These are phyloP conservation scores for Trichoderma simmonsii DNA, from an alignment of 2,329 filamentous ascomycete species.

Conservation along the genomic window DNA sequence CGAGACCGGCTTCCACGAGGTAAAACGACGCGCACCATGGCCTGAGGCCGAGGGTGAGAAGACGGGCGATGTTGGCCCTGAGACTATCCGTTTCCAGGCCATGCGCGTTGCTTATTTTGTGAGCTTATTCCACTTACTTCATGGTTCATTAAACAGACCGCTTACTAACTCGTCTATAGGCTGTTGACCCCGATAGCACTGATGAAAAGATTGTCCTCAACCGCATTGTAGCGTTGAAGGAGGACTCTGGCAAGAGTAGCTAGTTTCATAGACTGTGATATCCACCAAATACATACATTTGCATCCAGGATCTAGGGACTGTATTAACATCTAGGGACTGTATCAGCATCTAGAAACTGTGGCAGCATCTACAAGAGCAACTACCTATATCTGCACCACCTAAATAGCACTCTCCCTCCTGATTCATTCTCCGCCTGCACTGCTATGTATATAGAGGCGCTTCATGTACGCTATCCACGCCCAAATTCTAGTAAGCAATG, in stretches of 20 bases:
- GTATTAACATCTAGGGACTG: not conserved
- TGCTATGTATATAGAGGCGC: not conserved
- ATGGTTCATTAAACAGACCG: not conserved
- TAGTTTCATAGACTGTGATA: not conserved
- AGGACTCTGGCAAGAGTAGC: slow-evolving; percentile 48
- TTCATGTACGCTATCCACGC: not conserved
- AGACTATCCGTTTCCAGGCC: slow-evolving; percentile 80
- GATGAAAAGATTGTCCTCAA: slow-evolving; percentile 76
- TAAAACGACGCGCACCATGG: slow-evolving; percentile 71
- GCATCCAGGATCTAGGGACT: not conserved
- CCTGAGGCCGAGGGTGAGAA: slow-evolving; percentile 65
- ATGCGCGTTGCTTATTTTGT: slow-evolving; percentile 79
- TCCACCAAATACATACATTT: not conserved
- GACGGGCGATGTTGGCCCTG: slow-evolving; percentile 51
- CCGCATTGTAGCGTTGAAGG: slow-evolving; percentile 82
- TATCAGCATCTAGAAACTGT: not conserved
- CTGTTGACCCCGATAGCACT: slow-evolving; percentile 70
- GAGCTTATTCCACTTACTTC: slow-evolving; percentile 26
- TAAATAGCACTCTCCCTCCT: not conserved
- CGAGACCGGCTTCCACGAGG: slow-evolving; percentile 74
- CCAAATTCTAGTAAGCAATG: not conserved
- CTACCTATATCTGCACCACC: not conserved
- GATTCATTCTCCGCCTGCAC: not conserved
- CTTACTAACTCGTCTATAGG: slow-evolving; percentile 33
- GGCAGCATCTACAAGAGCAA: not conserved